These are phyloP conservation scores for Colletotrichum shisoi DNA, from an alignment of 2,329 filamentous ascomycete genomes.

Conservation along the genomic window DNA sequence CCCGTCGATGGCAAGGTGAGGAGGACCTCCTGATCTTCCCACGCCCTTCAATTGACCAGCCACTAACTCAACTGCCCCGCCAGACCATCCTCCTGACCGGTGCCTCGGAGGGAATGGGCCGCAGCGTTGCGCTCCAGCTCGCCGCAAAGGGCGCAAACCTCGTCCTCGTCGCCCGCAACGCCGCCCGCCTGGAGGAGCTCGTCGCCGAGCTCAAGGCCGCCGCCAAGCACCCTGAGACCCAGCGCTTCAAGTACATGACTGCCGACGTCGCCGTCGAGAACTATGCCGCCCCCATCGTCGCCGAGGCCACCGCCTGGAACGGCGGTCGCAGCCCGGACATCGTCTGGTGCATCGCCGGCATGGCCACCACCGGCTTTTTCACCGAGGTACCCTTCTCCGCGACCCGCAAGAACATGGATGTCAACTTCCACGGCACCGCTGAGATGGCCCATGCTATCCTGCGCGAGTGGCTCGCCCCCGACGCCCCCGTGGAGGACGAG, in stretches of 20 bases:
- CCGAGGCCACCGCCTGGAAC: constrained; percentile 82
- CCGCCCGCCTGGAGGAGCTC: constrained; percentile 71
- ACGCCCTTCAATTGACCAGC: background rate
- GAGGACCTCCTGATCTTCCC: constrained; percentile 37
- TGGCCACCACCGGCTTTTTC: constrained; percentile 77
- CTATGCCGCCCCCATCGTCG: constrained; percentile 74
- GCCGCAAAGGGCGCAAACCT: constrained; percentile 85
- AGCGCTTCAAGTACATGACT: constrained; percentile 83
- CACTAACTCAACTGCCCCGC: constrained; percentile 6
- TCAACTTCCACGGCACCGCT: constrained; percentile 87
- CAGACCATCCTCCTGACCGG: constrained; percentile 91
- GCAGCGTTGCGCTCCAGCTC: constrained; percentile 75
- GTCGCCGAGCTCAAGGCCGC: constrained; percentile 70
- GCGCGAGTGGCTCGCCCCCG: constrained; percentile 72
- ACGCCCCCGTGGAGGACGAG: constrained; percentile 54
- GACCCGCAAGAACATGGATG: constrained; percentile 82
- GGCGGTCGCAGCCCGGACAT: constrained; percentile 76
- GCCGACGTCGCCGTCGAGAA: constrained; percentile 78
- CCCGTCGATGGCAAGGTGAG: constrained; percentile 81
- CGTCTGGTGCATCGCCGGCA: constrained; percentile 89
- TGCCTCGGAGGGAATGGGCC: constrained; percentile 91
- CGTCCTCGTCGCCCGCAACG: constrained; percentile 82
- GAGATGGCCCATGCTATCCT: constrained; percentile 86
- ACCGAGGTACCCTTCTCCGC: constrained; percentile 73
- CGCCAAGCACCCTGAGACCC: constrained; percentile 69